phyloP scores from a whole-genome alignment of 164 flowering plant genomes.

The Dillenia suffruticosa region DNA sequence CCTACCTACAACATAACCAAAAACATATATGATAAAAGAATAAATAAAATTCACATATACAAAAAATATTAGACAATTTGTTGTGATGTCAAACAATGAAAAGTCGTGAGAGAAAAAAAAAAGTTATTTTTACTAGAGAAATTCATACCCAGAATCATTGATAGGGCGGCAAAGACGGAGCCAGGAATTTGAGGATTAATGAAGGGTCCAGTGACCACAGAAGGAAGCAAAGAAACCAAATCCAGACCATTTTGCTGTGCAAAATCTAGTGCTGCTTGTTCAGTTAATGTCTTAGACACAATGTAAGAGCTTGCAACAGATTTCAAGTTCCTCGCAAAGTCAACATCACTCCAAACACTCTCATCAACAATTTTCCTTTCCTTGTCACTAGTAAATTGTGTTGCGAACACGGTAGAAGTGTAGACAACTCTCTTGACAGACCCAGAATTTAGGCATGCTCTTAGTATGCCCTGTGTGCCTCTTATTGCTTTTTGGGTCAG shows the following conservation, averaged over 20 bases:
- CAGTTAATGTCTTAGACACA: conserved; percentile 38
- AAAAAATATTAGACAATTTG: no score
- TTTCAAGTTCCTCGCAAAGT: conserved; percentile 6
- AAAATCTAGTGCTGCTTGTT: conserved; percentile 38
- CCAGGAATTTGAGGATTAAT: conserved; percentile 24
- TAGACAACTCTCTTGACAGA: conserved; percentile 32
- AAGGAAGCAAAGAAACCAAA: conserved; percentile 30
- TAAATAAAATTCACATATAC: no score
- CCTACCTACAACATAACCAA: no score
- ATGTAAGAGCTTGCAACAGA: conserved; percentile 15
- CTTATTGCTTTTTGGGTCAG: no score
- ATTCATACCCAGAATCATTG: conserved; percentile 31
- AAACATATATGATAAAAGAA: no score
- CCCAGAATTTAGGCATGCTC: not conserved
- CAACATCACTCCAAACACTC: conserved; percentile 34
- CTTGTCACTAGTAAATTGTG: not conserved
- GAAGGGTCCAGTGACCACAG: conserved; percentile 35
- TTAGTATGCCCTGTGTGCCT: no score
- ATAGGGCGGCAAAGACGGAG: conserved; percentile 16
- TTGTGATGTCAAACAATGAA: no score
- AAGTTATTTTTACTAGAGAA: no score
- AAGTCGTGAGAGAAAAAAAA: no score
- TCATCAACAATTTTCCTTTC: conserved; percentile 23
- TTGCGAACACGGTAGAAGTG: conserved; percentile 11
- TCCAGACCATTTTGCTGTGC: conserved; percentile 36